Base-by-base conservation (phyloP, 169 alveolate genomes). In the Cryptosporidium bovis region DNA sequence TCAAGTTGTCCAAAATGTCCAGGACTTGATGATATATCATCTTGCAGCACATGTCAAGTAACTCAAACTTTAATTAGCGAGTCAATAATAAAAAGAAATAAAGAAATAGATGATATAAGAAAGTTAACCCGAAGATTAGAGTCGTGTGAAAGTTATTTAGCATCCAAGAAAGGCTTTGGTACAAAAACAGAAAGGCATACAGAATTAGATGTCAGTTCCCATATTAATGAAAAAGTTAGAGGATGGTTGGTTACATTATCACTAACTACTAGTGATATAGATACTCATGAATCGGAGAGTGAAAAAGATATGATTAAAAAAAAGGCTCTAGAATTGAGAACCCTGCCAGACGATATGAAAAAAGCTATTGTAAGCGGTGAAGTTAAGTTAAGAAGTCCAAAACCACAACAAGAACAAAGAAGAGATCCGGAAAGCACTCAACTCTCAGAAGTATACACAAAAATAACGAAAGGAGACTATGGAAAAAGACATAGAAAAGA, bases 1-100 rank as follows among this genome's bases (percentile, higher is more conserved):
- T 20, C 83, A 34, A n/a, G 56, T 29, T 69, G 83, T 53, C 44
- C 66, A 29, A 44, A 18, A 34, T 69, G 83, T n/a, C 67, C 83
- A 0, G 83, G 67, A 53, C 51, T 69, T 56, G 67, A 69, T 18
- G 83, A 69, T 53, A 31, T 69, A 27, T 15, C 18, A 36, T n/a
- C 83, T 29, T 69, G 83, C 10, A 69, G 53, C 40, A 36, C 31
- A 34, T 69, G 83, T 16, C 83, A 51, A 13, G 65, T 64, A n/a
- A 34, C 20, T 16, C 83, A 69, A 34, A 69, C n/a, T 16, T 18
- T 69, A n/a, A 53, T 51, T 13, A 33, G 83, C 0, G 24, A 27
- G 16, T 3, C 29, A 3, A 16, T 69, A 7, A 51, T 69, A 3
- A 29, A 31, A 69, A 20, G 67, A 69, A 69, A 69, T 29, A 31